These are phyloP conservation scores for Pseudoneurospora amorphoporcata DNA, from an alignment of 495 filamentous ascomycete species.

Conservation along the genomic window DNA sequence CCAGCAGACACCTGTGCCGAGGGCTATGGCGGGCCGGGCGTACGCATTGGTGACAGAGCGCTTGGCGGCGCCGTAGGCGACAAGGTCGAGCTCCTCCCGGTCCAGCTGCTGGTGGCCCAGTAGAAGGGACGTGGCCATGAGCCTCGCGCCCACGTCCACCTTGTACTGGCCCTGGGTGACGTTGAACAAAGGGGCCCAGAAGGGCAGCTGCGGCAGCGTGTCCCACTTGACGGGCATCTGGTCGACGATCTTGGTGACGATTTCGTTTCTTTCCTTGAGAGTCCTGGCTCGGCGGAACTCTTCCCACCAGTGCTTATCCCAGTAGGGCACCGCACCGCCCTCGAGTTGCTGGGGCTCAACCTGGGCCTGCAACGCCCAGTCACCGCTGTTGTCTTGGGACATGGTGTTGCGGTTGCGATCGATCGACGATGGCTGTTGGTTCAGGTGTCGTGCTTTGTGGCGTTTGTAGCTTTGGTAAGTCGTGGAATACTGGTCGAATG, in stretches of 20 bases:
- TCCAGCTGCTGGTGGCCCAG: background rate
- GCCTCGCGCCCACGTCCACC: background rate
- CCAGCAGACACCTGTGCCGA: background rate
- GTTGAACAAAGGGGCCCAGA: constrained; percentile 1
- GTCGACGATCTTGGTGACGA: background rate
- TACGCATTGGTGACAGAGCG: background rate
- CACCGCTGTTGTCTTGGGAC: background rate
- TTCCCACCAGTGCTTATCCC: background rate
- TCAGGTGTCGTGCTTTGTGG: background rate
- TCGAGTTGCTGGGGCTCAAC: background rate
- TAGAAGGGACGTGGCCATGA: background rate
- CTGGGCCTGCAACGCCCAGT: background rate
- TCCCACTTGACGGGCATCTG: constrained; percentile 5
- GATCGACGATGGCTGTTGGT: background rate
- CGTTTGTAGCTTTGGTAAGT: background rate
- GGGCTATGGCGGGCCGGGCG: constrained; percentile 1
- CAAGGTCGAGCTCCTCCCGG: constrained; percentile 1
- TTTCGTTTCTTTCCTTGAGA: background rate
- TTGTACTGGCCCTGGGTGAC: constrained; percentile 4
- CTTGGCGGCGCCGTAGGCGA: constrained; percentile 6
- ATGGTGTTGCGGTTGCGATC: background rate
- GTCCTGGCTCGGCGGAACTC: background rate
- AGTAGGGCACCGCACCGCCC: background rate
- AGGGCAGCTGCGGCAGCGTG: constrained; percentile 9
- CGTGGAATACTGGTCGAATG: background rate